These are phyloP conservation scores for Simmondsia chinensis DNA, from an alignment of 148 eudicot genomes.

Conservation along the genomic window DNA sequence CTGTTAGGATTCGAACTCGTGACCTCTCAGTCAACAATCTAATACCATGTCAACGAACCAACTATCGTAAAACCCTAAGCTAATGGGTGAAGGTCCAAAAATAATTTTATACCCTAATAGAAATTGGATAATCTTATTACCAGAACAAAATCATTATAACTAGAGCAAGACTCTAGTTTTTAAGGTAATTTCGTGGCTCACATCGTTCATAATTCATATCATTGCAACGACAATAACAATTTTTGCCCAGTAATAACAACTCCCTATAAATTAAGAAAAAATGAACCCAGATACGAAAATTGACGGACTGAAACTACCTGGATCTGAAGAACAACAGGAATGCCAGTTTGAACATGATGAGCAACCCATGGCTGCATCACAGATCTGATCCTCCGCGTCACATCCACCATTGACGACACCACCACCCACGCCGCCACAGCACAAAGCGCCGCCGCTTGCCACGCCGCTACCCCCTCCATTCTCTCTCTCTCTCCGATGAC, in stretches of 20 bases:
- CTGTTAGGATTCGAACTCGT: too few species aligned
- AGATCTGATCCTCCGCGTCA: slow-evolving; percentile 66
- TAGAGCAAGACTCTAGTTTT: too few species aligned
- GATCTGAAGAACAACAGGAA: slow-evolving; percentile 61
- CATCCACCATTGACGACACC: slow-evolving; percentile 47
- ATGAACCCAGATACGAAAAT: background rate
- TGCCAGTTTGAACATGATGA: slow-evolving; percentile 44
- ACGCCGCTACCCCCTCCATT: slow-evolving; percentile 55
- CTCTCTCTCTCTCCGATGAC: slow-evolving; percentile 1
- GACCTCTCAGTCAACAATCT: too few species aligned
- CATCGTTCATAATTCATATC: too few species aligned
- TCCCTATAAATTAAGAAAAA: background rate
- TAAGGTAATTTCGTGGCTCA: too few species aligned
- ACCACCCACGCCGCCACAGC: slow-evolving; percentile 57
- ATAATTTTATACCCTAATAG: too few species aligned
- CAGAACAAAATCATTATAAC: too few species aligned
- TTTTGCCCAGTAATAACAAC: background rate
- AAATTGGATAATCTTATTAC: too few species aligned
- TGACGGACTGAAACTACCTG: slow-evolving; percentile 37
- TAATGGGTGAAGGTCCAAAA: too few species aligned
- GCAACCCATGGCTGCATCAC: slow-evolving; percentile 58
- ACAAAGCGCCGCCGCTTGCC: slow-evolving; percentile 53
- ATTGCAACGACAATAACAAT: too few species aligned
- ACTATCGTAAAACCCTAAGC: too few species aligned
- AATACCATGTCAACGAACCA: too few species aligned